Conservation (phyloP, 306 rosid species). For the Malus asiatica region DNA sequence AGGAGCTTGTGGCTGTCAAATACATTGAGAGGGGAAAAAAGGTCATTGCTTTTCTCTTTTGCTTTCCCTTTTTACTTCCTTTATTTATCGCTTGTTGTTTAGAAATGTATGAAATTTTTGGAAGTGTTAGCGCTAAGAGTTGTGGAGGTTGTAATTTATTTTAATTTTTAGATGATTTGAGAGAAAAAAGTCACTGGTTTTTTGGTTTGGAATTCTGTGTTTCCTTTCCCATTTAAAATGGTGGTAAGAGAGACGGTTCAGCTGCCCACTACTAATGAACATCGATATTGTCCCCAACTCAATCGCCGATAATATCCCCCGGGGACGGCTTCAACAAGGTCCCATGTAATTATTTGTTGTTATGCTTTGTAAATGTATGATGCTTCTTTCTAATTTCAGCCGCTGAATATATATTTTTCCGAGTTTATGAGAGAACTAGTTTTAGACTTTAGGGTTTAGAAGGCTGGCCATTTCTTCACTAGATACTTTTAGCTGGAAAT, state of each 20-base stretch:
- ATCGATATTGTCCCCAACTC: no score
- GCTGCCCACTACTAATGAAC: no score
- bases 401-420: neutral
- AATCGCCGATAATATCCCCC: neutral
- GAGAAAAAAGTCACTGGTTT: neutral
- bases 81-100: neutral
- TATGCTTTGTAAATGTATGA: neutral
- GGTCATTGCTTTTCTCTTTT: constrained; percentile 28
- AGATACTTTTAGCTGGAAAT: neutral
- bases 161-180: neutral
- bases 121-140: neutral
- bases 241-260: neutral
- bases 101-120: neutral
- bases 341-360: neutral
- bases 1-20: constrained; percentile 82
- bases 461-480: neutral
- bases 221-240: neutral
- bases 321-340: neutral
- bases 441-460: neutral
- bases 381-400: neutral
- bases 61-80: neutral
- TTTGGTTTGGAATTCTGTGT: neutral
- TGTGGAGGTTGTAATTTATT: neutral
- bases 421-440: neutral
- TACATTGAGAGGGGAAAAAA: constrained; percentile 79